Base-by-base conservation (phyloP, 495 filamentous ascomycete species). In the Talaromyces wortmannii region DNA sequence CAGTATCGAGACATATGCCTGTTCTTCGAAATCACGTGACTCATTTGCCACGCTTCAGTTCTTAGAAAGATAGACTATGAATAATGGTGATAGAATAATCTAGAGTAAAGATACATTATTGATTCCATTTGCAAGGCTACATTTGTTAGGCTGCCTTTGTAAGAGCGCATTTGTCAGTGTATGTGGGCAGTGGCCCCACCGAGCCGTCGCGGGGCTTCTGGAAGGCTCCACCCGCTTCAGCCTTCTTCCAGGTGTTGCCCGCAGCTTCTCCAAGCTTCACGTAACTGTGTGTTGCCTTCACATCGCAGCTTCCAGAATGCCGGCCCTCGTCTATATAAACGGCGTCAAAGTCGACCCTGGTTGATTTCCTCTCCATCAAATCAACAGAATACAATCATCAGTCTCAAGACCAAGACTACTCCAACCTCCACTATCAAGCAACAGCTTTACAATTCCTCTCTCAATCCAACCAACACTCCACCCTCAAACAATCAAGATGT, bases 401-500 rank as follows among this genome's bases (percentile, higher is more conserved):
- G 12, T 45, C 12, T 31, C 29, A 15, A 36, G 30, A 60, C 12
- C 11, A 53, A 36, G 17, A 11, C 45, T 50, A 49, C 16, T 53
- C 44, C 51, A 31, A 52, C 54, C 40, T 60, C 11, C 48, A 36
- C 44, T 45, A 53, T 45, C 45, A 53, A 47, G 43, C 43, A 36
- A 53, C 1, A 36, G 29, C n/a, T 33, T 13, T 51, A 13, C 29
- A 44, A 49, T 36, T 48, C 32, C 44, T 47, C 49, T 49, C 6
- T 23, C 46, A 45, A 16, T 40, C 29, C 10, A 33, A 31, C 32
- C 31, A 55, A 52, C 30, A 55, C 40, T 31, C 15, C 45, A 55
- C 43, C 47, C 50, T 51, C 3, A 50, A n/a, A 55, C 47, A 50
- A 60, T 50, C 58, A 60, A 42, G 53, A 73, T 76, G 71, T 67